Conservation (phyloP, 2,329 filamentous ascomycete species). For the Botrytis galanthina region DNA sequence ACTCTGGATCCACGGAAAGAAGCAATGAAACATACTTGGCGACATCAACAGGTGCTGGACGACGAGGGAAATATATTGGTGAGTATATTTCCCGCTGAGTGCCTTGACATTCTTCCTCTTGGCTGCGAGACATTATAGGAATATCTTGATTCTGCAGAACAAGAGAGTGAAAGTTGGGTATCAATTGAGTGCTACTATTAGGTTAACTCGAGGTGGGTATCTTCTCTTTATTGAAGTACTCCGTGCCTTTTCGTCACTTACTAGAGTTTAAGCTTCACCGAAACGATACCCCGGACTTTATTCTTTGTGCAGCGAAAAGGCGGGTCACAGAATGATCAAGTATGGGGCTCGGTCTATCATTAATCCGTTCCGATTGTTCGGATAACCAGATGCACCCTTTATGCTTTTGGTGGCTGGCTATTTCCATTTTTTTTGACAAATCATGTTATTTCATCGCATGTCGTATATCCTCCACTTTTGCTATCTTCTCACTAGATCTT, state of each 20-base stretch:
- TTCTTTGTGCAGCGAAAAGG: not conserved
- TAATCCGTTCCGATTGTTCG: not conserved
- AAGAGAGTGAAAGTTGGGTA: not conserved
- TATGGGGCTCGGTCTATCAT: not conserved
- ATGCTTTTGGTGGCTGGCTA: not conserved
- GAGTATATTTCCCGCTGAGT: constrained; percentile 7
- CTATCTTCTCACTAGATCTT: constrained; percentile 1
- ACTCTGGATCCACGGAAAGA: not conserved
- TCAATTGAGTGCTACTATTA: not conserved
- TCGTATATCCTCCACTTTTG: not conserved
- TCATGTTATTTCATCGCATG: not conserved
- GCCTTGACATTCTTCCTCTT: not conserved
- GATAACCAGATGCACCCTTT: not conserved
- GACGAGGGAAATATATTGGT: constrained; percentile 9
- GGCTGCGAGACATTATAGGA: not conserved
- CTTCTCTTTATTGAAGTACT: not conserved
- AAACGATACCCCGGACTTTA: constrained; percentile 5
- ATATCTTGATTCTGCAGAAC: not conserved
- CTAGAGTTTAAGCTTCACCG: not conserved
- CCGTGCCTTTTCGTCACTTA: not conserved
- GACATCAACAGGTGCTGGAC: constrained; percentile 7
- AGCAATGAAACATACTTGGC: not conserved
- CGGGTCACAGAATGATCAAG: not conserved
- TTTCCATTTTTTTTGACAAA: not conserved
- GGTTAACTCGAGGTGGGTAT: not conserved